These are phyloP conservation scores for Hypholoma sublateritium DNA, from an alignment of 768 basidiomycete genomes.

Conservation along the genomic window DNA sequence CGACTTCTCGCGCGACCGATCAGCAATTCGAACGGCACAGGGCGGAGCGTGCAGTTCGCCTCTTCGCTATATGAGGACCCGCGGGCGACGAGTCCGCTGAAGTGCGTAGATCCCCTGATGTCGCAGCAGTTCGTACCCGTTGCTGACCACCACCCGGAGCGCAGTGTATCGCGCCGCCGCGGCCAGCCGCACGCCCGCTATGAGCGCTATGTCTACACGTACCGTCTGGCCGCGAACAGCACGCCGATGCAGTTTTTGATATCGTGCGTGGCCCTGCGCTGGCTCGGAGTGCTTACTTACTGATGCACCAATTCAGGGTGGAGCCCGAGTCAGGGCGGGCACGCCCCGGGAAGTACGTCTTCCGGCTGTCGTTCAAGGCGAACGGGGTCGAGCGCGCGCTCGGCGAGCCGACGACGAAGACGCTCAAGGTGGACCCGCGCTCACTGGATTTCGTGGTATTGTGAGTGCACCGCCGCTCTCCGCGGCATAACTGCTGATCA, in stretches of 20 bases:
- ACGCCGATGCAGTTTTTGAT: slow-evolving; percentile 51
- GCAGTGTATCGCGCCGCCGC: slow-evolving; percentile 20
- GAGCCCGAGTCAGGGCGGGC: slow-evolving; percentile 42
- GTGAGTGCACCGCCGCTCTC: slow-evolving; percentile 32
- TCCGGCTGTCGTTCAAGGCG: slow-evolving; percentile 53
- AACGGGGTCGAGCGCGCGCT: slow-evolving; percentile 56
- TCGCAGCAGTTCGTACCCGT: neutral
- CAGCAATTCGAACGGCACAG: slow-evolving; percentile 28
- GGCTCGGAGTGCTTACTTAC: neutral
- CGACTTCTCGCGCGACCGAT: slow-evolving; percentile 1
- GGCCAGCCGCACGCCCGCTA: slow-evolving; percentile 26
- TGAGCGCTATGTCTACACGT: slow-evolving; percentile 54
- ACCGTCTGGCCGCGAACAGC: slow-evolving; percentile 42
- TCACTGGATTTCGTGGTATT: slow-evolving; percentile 61
- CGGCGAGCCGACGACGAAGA: slow-evolving; percentile 45
- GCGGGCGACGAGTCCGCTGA: slow-evolving; percentile 18
- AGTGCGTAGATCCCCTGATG: slow-evolving; percentile 14
- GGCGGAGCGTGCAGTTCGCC: slow-evolving; percentile 20
- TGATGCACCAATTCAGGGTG: slow-evolving; percentile 30
- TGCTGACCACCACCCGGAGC: neutral
- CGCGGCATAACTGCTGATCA: neutral
- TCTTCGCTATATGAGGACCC: slow-evolving; percentile 16
- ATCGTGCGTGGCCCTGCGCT: slow-evolving; percentile 42
- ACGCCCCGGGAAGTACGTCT: slow-evolving; percentile 46
- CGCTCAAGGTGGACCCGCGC: slow-evolving; percentile 52